Evolutionary conservation across 2,329 filamentous ascomycete species (phyloP).

Genomic region (Penicillium sp.): DNA sequence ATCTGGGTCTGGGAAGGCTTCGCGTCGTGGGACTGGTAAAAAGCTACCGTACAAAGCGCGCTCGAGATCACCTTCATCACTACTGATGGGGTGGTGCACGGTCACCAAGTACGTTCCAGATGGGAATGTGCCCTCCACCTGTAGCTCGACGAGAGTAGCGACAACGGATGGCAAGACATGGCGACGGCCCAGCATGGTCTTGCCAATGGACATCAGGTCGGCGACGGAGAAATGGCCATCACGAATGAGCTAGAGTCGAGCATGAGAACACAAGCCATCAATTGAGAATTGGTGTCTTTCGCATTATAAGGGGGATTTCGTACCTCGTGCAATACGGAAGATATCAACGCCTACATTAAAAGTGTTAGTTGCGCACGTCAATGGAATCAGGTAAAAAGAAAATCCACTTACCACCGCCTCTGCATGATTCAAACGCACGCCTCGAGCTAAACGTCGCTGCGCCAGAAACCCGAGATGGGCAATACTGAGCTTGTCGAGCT

Average conservation of each 20-base stretch:
- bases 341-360: slow-evolving; percentile 50
- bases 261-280: neutral
- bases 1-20: slow-evolving; percentile 61
- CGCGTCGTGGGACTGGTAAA: slow-evolving; percentile 66
- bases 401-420: slow-evolving; percentile 64
- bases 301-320: slow-evolving; percentile 8
- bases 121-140: slow-evolving; percentile 90
- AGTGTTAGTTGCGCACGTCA: neutral
- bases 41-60: slow-evolving; percentile 88
- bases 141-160: slow-evolving; percentile 71
- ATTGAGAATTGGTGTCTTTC: slow-evolving; percentile 4
- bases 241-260: slow-evolving; percentile 63
- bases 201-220: slow-evolving; percentile 86
- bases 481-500: slow-evolving; percentile 96
- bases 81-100: slow-evolving; percentile 80
- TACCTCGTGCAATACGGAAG: slow-evolving; percentile 82
- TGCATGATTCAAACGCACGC: slow-evolving; percentile 80
- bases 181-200: slow-evolving; percentile 85
- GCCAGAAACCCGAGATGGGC: slow-evolving; percentile 82
- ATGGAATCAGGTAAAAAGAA: too few species aligned
- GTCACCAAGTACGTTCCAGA: slow-evolving; percentile 91
- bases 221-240: slow-evolving; percentile 90
- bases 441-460: slow-evolving; percentile 79
- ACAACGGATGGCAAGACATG: slow-evolving; percentile 83
- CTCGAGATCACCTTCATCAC: slow-evolving; percentile 79